These are phyloP conservation scores for Rhodosporidiobolus sp. DNA, from an alignment of 768 basidiomycete genomes.

Conservation along the genomic window DNA sequence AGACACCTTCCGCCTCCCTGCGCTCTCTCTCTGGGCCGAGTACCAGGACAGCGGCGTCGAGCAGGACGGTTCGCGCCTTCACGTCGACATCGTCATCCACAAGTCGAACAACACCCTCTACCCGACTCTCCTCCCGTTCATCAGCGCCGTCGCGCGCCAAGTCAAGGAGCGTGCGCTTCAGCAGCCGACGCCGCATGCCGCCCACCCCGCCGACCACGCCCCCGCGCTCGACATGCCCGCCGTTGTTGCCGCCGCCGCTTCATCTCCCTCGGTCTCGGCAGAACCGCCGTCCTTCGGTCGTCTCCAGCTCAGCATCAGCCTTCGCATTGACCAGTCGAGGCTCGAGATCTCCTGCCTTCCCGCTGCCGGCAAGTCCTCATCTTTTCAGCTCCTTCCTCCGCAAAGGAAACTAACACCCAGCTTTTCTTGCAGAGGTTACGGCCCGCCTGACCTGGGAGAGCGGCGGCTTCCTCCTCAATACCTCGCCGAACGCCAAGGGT, in stretches of 20 bases:
- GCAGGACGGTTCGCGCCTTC: conserved; percentile 55
- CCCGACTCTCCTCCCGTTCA: conserved; percentile 78
- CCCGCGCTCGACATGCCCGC: background rate
- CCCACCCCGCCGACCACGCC: background rate
- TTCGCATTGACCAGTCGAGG: conserved; percentile 85
- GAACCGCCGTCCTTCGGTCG: conserved; percentile 50
- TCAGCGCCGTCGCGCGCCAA: conserved; percentile 68
- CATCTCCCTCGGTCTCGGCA: background rate
- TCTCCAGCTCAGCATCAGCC: conserved; percentile 74
- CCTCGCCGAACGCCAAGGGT: conserved; percentile 69
- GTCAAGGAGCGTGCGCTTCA: conserved; percentile 58
- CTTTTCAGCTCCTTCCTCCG: background rate
- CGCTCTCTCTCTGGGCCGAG: conserved; percentile 76
- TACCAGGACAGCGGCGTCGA: conserved; percentile 55
- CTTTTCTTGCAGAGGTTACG: conserved; percentile 60
- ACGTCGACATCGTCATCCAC: conserved; percentile 84
- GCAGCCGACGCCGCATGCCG: background rate
- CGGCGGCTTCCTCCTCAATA: conserved; percentile 79
- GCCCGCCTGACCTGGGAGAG: conserved; percentile 89
- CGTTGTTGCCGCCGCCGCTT: background rate
- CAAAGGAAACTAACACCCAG: too few species aligned
- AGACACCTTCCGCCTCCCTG: conserved; percentile 56
- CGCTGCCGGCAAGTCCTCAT: conserved; percentile 57
- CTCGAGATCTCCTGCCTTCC: conserved; percentile 83
- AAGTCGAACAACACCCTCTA: conserved; percentile 79